These are phyloP conservation scores for Lagenidium giganteum DNA, from an alignment of 352 stramenopile species.

Conservation along the genomic window DNA sequence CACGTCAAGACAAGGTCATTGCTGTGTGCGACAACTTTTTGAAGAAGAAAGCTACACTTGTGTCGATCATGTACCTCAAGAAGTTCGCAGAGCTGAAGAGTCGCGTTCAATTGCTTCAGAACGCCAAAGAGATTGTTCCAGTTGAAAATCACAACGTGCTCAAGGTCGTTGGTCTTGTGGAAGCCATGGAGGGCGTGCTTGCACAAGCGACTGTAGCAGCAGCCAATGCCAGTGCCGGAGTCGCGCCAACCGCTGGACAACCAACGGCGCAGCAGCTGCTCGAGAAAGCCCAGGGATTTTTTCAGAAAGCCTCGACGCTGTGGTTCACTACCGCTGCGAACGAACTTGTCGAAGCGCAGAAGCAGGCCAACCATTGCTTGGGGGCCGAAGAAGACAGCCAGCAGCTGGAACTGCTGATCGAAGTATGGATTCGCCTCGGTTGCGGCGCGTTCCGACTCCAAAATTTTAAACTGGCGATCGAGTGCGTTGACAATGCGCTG, in stretches of 20 bases:
- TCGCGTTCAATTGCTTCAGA: constrained; percentile 53
- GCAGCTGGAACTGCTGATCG: constrained; percentile 50
- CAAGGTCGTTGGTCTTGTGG: constrained; percentile 45
- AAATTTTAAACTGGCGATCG: constrained; percentile 42
- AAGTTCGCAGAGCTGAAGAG: constrained; percentile 66
- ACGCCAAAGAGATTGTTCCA: constrained; percentile 52
- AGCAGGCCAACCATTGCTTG: constrained; percentile 6
- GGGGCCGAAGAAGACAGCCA: constrained; percentile 52
- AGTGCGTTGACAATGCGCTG: constrained; percentile 42
- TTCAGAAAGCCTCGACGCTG: constrained; percentile 48
- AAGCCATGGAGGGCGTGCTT: constrained; percentile 36
- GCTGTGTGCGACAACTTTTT: constrained; percentile 47
- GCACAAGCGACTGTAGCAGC: constrained; percentile 1
- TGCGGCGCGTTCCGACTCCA: constrained; percentile 51
- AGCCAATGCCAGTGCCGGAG: neutral
- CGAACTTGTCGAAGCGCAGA: constrained; percentile 22
- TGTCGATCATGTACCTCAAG: constrained; percentile 43
- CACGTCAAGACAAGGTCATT: constrained; percentile 40
- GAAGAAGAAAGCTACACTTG: constrained; percentile 31
- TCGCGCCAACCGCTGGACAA: neutral
- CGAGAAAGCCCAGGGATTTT: constrained; percentile 47
- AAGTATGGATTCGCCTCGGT: constrained; percentile 68
- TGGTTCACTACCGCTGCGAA: constrained; percentile 40
- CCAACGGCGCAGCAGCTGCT: constrained; percentile 16
- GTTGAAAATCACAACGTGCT: constrained; percentile 32